Evolutionary conservation across 2,329 filamentous ascomycete genomes (phyloP).

Genomic region (Monosporascus sp.): DNA sequence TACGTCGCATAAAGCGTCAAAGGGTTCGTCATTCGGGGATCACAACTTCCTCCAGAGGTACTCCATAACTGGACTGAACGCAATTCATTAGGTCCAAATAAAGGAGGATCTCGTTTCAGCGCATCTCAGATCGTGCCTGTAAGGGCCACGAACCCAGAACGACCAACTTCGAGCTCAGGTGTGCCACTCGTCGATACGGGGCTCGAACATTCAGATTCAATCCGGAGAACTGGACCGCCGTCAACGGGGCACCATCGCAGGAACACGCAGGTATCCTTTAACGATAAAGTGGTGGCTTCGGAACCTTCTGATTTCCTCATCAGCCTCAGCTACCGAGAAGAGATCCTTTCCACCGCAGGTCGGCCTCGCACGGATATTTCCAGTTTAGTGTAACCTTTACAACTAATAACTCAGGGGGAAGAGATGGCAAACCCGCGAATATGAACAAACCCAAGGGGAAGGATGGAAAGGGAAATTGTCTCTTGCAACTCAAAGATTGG

Average conservation of each 20-base stretch:
- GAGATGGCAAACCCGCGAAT: slow-evolving; percentile 3
- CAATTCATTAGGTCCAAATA: slow-evolving; percentile 22
- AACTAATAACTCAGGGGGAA: slow-evolving; percentile 1
- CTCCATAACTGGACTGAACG: slow-evolving; percentile 19
- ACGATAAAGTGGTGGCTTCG: background rate
- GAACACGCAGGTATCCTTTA: slow-evolving; percentile 3
- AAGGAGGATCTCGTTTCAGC: slow-evolving; percentile 20
- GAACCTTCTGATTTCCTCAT: slow-evolving; percentile 2
- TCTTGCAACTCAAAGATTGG: slow-evolving; percentile 44
- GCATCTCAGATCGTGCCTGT: slow-evolving; percentile 13
- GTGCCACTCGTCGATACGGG: slow-evolving; percentile 17
- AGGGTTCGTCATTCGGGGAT: slow-evolving; percentile 15
- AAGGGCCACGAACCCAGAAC: slow-evolving; percentile 8
- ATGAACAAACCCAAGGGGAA: slow-evolving; percentile 22
- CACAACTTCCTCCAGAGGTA: slow-evolving; percentile 15
- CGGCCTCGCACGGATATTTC: slow-evolving; percentile 2
- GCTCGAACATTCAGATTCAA: slow-evolving; percentile 6
- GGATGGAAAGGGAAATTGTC: slow-evolving; percentile 31
- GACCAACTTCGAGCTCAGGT: slow-evolving; percentile 23
- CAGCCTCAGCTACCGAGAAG: slow-evolving; percentile 7
- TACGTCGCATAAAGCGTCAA: slow-evolving; percentile 8
- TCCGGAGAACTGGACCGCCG: background rate
- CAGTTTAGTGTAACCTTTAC: background rate
- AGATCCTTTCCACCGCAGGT: slow-evolving; percentile 2
- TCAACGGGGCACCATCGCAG: slow-evolving; percentile 2